phyloP scores from a whole-genome alignment of 106 monocot genomes.

The Dendrobium huoshanense region DNA sequence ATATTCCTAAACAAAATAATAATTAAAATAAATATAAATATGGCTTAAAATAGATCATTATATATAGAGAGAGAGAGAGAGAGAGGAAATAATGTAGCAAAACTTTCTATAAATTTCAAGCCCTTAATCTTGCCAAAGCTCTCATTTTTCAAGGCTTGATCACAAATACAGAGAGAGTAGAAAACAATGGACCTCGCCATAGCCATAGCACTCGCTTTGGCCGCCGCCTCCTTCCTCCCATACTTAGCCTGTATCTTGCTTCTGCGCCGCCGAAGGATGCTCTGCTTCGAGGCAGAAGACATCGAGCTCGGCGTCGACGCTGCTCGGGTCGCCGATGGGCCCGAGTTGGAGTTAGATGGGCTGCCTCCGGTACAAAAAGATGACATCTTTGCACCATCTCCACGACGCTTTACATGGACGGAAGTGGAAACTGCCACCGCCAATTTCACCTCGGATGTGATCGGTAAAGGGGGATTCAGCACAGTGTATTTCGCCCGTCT shows the following conservation, averaged over 20 bases:
- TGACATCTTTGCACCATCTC: neutral
- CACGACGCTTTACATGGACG: neutral
- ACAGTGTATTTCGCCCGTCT: conserved; percentile 35
- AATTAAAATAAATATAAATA: too few species aligned
- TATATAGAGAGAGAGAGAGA: too few species aligned
- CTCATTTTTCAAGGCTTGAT: too few species aligned
- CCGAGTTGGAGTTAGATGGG: neutral
- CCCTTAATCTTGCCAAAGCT: too few species aligned
- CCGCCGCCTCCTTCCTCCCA: neutral
- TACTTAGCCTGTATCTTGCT: neutral
- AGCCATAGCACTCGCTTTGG: neutral
- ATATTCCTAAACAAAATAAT: too few species aligned
- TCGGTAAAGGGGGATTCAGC: conserved; percentile 54
- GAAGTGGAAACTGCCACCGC: conserved; percentile 1
- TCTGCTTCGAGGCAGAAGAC: neutral
- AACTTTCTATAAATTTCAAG: too few species aligned
- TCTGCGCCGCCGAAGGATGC: neutral
- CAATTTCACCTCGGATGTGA: conserved; percentile 21
- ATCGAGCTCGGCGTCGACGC: neutral
- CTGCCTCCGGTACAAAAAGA: neutral
- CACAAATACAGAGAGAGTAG: neutral
- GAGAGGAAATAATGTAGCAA: too few species aligned
- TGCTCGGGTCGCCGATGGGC: neutral
- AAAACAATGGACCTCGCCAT: neutral
- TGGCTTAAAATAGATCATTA: too few species aligned